These are phyloP conservation scores for Brassica rapa DNA, from an alignment of 345 rosid genomes.

Conservation along the genomic window DNA sequence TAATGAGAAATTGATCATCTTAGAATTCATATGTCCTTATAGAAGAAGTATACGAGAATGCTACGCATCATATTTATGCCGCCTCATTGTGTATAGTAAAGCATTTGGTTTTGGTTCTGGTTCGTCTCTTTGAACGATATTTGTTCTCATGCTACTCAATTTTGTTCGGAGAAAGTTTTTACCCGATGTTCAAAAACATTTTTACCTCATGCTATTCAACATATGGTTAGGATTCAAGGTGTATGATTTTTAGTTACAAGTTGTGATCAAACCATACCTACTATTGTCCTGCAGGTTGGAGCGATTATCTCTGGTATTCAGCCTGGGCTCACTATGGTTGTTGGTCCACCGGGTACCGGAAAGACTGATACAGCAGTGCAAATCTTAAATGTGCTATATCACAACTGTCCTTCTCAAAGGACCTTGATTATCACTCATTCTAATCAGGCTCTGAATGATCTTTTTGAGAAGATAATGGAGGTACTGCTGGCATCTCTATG, in stretches of 20 bases:
- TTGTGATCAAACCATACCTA: conserved; percentile 13
- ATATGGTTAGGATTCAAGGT: neutral
- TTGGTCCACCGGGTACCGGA: conserved; percentile 99
- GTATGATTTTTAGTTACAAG: conserved; percentile 10
- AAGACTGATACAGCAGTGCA: conserved; percentile 99
- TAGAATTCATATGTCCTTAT: conserved; percentile 3
- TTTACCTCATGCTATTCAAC: neutral
- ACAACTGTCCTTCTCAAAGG: conserved; percentile 97
- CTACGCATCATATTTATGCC: conserved; percentile 2
- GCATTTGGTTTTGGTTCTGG: neutral
- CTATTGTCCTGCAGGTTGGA: conserved; percentile 63
- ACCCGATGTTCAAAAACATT: conserved; percentile 15
- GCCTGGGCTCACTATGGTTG: conserved; percentile 98
- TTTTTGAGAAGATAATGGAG: conserved; percentile 98
- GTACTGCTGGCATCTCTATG: conserved; percentile 41
- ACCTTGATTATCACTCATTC: conserved; percentile 97
- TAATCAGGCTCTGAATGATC: conserved; percentile 97
- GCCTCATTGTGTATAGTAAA: conserved; percentile 15
- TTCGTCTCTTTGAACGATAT: conserved; percentile 3
- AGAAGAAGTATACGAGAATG: conserved; percentile 9
- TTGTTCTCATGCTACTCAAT: conserved; percentile 9
- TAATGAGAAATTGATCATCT: conserved; percentile 14
- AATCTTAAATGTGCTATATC: conserved; percentile 90
- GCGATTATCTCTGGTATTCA: conserved; percentile 97
- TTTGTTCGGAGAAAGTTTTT: conserved; percentile 4